Percentiles rank a stretch among this genome's conserved stretches.
Evolutionary conservation across 148 eudicot species (phyloP).

Genomic region (Camellia granthamiana): DNA sequence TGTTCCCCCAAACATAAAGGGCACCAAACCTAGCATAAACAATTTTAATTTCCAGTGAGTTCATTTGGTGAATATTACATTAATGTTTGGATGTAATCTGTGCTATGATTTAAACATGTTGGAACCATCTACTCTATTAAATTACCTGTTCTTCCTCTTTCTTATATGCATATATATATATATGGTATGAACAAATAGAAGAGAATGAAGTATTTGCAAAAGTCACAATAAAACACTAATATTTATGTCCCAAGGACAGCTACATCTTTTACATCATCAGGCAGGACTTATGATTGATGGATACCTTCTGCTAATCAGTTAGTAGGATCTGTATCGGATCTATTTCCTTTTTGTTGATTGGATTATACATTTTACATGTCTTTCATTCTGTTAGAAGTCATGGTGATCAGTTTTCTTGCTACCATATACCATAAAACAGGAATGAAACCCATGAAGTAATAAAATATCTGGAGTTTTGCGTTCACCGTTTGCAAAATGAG

Average conservation of each 20-base stretch:
- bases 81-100: not conserved
- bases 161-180: too few species aligned
- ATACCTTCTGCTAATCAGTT: not conserved
- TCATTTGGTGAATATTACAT: not conserved
- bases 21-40: not conserved
- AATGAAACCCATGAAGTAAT: slow-evolving; percentile 99
- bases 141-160: too few species aligned
- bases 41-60: not conserved
- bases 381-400: not conserved
- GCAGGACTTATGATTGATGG: slow-evolving; percentile 3
- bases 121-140: too few species aligned
- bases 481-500: slow-evolving; percentile 85
- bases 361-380: not conserved
- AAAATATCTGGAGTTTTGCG: slow-evolving; percentile 88
- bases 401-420: not conserved
- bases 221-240: not conserved
- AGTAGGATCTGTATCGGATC: not conserved
- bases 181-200: too few species aligned
- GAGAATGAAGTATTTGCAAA: not conserved
- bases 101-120: not conserved
- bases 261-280: slow-evolving; percentile 5
- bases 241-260: not conserved
- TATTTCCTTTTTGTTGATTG: not conserved
- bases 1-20: not conserved
- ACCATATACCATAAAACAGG: slow-evolving; percentile 42